phyloP scores from a whole-genome alignment of 139 green algal species.

The Nannochloris sp. region DNA sequence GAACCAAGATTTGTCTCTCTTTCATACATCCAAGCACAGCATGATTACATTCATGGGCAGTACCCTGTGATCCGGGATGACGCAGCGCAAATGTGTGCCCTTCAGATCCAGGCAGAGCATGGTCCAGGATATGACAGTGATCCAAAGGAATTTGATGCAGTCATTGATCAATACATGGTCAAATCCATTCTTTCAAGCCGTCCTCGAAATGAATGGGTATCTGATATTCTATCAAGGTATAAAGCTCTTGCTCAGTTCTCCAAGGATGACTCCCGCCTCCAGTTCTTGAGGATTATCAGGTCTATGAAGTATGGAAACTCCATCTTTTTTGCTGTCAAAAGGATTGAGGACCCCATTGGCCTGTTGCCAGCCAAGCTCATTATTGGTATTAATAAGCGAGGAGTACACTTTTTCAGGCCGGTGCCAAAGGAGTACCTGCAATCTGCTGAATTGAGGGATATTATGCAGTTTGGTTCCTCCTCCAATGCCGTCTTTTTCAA shows the following conservation, averaged over 20 bases:
- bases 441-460: constrained; percentile 89
- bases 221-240: constrained; percentile 72
- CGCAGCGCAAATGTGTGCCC: constrained; percentile 83
- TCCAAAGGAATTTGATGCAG: constrained; percentile 43
- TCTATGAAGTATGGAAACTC: constrained; percentile 84
- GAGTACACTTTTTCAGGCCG: constrained; percentile 83
- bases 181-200: constrained; percentile 58
- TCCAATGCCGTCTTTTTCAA: constrained; percentile 95
- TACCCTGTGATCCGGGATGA: constrained; percentile 95
- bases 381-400: constrained; percentile 95
- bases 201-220: constrained; percentile 66
- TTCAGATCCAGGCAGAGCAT: constrained; percentile 76
- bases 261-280: constrained; percentile 82
- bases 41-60: constrained; percentile 82
- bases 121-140: constrained; percentile 51
- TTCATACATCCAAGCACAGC: constrained; percentile 84
- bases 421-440: constrained; percentile 97
- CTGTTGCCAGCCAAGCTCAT: constrained; percentile 88
- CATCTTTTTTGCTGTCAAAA: constrained; percentile 72
- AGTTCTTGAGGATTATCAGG: constrained; percentile 90
- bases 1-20: constrained; percentile 93
- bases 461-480: constrained; percentile 92
- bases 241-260: constrained; percentile 65
- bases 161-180: constrained; percentile 62
- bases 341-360: constrained; percentile 92